Conservation (phyloP, 1,284 basidiomycete species). For the Rhodotorula sp. region DNA sequence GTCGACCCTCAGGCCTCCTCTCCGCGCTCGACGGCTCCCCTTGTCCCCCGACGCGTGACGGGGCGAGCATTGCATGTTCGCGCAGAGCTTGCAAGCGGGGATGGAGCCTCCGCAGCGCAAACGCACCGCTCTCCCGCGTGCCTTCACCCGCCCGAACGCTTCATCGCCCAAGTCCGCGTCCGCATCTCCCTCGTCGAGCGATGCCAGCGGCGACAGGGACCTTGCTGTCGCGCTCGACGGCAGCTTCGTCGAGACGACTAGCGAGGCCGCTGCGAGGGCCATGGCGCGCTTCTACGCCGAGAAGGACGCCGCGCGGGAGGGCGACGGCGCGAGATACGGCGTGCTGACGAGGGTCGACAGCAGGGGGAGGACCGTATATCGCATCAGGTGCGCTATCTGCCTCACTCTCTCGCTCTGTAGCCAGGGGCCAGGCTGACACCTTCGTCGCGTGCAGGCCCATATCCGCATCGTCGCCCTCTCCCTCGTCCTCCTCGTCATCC, state of each 20-base stretch:
- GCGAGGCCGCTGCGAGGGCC: slow-evolving; percentile 35
- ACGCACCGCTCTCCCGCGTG: background rate
- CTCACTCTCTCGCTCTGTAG: background rate
- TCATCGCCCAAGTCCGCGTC: background rate
- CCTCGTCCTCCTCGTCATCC: background rate
- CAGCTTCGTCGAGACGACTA: slow-evolving; percentile 43
- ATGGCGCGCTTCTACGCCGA: slow-evolving; percentile 36
- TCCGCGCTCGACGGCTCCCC: too few relatives aligned
- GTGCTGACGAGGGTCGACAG: slow-evolving; percentile 19
- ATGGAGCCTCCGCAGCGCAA: background rate
- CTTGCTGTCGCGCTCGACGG: slow-evolving; percentile 8
- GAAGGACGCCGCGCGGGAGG: slow-evolving; percentile 3
- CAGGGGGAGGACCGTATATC: slow-evolving; percentile 40
- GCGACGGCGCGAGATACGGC: slow-evolving; percentile 20
- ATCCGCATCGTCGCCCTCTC: slow-evolving; percentile 13
- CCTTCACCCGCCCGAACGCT: background rate
- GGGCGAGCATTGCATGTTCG: too few relatives aligned
- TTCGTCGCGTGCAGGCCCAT: background rate
- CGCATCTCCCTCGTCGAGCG: too few relatives aligned
- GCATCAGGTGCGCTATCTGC: slow-evolving; percentile 36
- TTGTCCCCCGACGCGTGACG: too few relatives aligned
- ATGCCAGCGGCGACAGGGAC: background rate
- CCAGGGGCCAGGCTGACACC: background rate
- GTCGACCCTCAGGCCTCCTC: background rate
- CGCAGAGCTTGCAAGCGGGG: background rate